Percentiles rank a stretch among this genome's conserved stretches.
These are phyloP conservation scores for Trichoderma harzianum DNA, from an alignment of 2,329 filamentous ascomycete species.

Conservation along the genomic window DNA sequence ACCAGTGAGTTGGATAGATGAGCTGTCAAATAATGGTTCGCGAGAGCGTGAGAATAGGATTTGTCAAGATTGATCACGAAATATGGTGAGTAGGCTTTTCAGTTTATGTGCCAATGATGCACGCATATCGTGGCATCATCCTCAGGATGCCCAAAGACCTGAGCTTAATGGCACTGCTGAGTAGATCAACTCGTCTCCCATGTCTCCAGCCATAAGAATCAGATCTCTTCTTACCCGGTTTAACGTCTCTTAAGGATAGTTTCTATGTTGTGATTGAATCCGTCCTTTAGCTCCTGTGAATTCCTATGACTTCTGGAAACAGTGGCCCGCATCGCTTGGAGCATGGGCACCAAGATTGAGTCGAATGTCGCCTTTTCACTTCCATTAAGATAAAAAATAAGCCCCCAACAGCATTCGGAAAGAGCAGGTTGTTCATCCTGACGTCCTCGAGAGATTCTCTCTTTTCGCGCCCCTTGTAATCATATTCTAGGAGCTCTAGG, in stretches of 20 bases:
- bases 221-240: not conserved
- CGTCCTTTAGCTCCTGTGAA: not conserved
- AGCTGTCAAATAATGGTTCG: not conserved
- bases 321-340: not conserved
- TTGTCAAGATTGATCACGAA: not conserved
- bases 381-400: too few species aligned
- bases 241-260: not conserved
- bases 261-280: not conserved
- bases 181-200: not conserved
- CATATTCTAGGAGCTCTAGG: not conserved
- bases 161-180: not conserved
- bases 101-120: not conserved
- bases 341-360: not conserved
- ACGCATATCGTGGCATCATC: not conserved
- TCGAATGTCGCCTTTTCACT: not conserved
- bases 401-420: not conserved
- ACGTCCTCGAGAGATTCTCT: not conserved
- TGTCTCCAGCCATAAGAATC: not conserved
- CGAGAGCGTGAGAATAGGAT: not conserved
- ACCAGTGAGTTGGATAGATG: too few species aligned
- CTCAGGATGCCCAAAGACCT: not conserved
- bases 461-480: not conserved
- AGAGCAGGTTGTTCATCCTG: not conserved
- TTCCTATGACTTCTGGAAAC: not conserved
- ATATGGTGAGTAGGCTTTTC: not conserved